A percentile compares a stretch with the other conserved stretches of the same genome.
Conservation (phyloP, 495 filamentous ascomycete species). For the Neurospora cerealis region DNA sequence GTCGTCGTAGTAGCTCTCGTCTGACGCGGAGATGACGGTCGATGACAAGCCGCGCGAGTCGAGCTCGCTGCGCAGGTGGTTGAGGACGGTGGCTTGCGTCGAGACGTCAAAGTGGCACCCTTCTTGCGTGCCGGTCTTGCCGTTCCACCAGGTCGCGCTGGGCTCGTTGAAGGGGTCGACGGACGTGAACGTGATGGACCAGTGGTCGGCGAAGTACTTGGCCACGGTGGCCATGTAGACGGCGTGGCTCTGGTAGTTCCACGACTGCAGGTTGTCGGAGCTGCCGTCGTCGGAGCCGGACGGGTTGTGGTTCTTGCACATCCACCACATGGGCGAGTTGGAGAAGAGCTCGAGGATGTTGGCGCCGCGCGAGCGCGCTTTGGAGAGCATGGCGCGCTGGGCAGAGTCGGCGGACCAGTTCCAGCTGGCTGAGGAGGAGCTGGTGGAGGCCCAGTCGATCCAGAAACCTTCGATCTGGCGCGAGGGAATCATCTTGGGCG, state of each 20-base stretch:
- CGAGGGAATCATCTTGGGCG: slow-evolving; percentile 23
- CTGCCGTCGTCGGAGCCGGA: slow-evolving; percentile 20
- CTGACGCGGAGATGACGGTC: slow-evolving; percentile 20
- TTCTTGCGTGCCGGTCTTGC: slow-evolving; percentile 24
- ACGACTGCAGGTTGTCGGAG: slow-evolving; percentile 25
- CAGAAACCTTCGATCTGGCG: slow-evolving; percentile 30
- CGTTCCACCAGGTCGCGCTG: slow-evolving; percentile 28
- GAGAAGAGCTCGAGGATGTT: slow-evolving; percentile 30
- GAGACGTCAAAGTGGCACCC: slow-evolving; percentile 23
- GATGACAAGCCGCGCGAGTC: slow-evolving; percentile 15
- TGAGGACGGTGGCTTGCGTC: slow-evolving; percentile 18
- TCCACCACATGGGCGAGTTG: slow-evolving; percentile 35
- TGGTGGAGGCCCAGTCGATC: slow-evolving; percentile 21
- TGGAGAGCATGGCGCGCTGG: slow-evolving; percentile 25
- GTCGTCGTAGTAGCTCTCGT: slow-evolving; percentile 23
- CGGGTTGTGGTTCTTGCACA: slow-evolving; percentile 30
- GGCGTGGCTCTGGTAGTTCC: slow-evolving; percentile 27
- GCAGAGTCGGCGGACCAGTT: slow-evolving; percentile 22
- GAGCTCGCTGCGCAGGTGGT: slow-evolving; percentile 17
- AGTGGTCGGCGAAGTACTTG: slow-evolving; percentile 23
- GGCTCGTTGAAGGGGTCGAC: slow-evolving; percentile 34
- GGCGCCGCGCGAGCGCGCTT: slow-evolving; percentile 22
- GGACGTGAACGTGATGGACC: slow-evolving; percentile 22
- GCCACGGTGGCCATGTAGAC: slow-evolving; percentile 32
- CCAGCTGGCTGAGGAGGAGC: slow-evolving; percentile 21